These are phyloP conservation scores for Phlegmacium glaucopus DNA, from an alignment of 768 basidiomycete genomes.

Conservation along the genomic window DNA sequence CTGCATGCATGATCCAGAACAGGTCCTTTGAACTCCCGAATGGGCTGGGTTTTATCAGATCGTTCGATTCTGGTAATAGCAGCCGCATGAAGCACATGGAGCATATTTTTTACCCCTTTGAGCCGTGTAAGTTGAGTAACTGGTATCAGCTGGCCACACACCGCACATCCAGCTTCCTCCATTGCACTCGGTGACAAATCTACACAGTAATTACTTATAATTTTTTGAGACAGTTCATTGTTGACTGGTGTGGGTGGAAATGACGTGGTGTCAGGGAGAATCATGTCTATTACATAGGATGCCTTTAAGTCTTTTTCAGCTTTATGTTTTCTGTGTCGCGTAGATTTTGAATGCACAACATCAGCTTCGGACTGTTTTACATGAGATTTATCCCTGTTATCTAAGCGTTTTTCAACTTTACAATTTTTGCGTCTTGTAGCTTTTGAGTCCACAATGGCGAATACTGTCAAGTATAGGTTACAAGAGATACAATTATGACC, in stretches of 20 bases:
- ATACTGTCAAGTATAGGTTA: neutral
- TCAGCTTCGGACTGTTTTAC: too few relatives aligned
- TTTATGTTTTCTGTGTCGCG: neutral
- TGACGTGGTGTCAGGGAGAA: neutral
- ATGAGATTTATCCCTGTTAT: too few relatives aligned
- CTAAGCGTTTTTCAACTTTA: neutral
- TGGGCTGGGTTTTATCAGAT: neutral
- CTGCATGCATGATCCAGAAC: conserved; percentile 9
- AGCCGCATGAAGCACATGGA: neutral
- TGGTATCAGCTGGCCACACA: conserved; percentile 22
- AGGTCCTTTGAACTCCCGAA: conserved; percentile 8
- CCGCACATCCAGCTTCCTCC: conserved; percentile 28
- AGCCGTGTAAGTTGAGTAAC: conserved; percentile 12
- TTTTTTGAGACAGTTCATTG: neutral
- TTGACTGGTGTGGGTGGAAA: conserved; percentile 6
- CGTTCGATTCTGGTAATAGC: conserved; percentile 6
- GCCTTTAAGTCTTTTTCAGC: too few relatives aligned
- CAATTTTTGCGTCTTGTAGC: neutral
- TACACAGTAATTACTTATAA: conserved; percentile 1
- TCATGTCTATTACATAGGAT: neutral
- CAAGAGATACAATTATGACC: neutral
- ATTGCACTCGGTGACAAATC: neutral
- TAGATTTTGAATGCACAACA: neutral
- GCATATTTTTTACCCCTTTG: conserved; percentile 4
- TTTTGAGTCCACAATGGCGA: neutral